Conservation (phyloP, 2,329 filamentous ascomycete species). For the Fusarium sp. region DNA sequence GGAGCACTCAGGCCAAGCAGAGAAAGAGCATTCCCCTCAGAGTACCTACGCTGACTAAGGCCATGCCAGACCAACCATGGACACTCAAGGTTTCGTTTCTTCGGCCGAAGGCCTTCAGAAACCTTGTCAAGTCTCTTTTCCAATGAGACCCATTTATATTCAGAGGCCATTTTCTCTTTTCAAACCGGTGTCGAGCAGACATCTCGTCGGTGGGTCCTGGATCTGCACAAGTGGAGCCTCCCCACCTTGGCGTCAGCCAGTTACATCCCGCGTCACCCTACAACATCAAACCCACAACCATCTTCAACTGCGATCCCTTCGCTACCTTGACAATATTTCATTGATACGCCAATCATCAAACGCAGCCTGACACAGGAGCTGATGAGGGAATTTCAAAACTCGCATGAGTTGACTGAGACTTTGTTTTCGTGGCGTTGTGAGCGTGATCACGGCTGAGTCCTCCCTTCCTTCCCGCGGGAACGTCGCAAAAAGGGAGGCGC, state of each 20-base stretch:
- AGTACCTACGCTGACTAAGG: background rate
- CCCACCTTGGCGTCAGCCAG: background rate
- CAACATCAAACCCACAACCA: slow-evolving; percentile 4
- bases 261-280: slow-evolving; percentile 11
- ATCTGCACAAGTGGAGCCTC: background rate
- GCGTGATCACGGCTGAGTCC: slow-evolving; percentile 4
- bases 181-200: background rate
- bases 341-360: background rate
- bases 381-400: background rate
- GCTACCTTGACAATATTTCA: background rate
- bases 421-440: background rate
- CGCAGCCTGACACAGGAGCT: background rate
- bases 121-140: background rate
- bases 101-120: slow-evolving; percentile 12
- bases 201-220: slow-evolving; percentile 1
- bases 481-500: slow-evolving; percentile 1
- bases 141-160: background rate
- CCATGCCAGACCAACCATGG: background rate
- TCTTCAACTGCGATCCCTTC: background rate
- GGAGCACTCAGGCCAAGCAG: background rate
- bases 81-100: background rate
- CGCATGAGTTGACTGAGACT: background rate
- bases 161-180: background rate
- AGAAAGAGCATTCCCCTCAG: background rate
- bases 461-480: background rate